Base-by-base conservation (phyloP, 768 basidiomycete species). In the Lactifluus volemus region DNA sequence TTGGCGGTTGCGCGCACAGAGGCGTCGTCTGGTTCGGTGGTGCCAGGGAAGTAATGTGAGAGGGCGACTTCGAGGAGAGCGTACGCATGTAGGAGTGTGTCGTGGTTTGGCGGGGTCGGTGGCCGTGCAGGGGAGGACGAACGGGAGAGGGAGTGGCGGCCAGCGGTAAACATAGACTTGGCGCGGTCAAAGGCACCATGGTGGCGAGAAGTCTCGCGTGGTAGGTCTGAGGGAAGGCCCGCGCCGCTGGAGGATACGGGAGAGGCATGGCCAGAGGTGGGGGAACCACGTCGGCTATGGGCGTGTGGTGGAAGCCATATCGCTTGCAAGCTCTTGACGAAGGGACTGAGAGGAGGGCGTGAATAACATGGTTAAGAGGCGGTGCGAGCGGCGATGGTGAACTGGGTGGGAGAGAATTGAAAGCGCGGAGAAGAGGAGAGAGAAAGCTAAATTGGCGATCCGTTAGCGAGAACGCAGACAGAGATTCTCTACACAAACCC, bases 361-460 rank as follows among this genome's bases (percentile, higher is more conserved):
- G 90, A 44, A 96, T 86, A 55, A 86, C 79, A 63, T 96, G 88
- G 1, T 89, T 73, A 38, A 97, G 73, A 0, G 94, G 92, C 0
- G 86, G 73, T 0, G 82, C 75, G 41, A 96, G 75, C 2, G 91
- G 92, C 3, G 76, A 77, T 10, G 80, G 79, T 54, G 81, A 83
- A 5, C 81, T 77, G 4, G 80, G 78, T 0, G 88, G 84, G 25
- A 89, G 78, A n/a, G 77, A 68, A 63, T 83, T 78, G 72, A 93
- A 89, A 5, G 84, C 78, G 34, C 84, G 82, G 42, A 95, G 75
- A 25, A 92, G 78, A 1, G 88, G 83, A 8, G 82, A 77, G 19
- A 96, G 78, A 17, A 96, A 14, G n/a, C 59, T 59, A 19, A 19
- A 4, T 34, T 2, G 25, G 17, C 21, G 49, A 56, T n/a, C 53